Conservation (phyloP, 345 rosid genomes). For the Euphorbia lathyris region DNA sequence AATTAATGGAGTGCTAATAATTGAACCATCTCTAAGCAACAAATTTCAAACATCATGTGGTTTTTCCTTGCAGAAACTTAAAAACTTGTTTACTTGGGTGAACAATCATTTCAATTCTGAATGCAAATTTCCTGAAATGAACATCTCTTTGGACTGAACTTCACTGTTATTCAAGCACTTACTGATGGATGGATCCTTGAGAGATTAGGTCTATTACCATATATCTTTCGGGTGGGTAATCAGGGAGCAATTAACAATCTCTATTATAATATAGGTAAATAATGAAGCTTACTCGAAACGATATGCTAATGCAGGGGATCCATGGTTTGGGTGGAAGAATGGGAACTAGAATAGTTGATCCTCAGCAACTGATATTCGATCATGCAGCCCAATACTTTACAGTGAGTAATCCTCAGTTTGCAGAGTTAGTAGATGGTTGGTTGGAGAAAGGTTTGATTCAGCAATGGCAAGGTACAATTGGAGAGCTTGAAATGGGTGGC, state of each 20-base stretch:
- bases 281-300: slow-evolving; percentile 6
- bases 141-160: neutral
- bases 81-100: neutral
- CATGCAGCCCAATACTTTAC: slow-evolving; percentile 95
- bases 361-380: slow-evolving; percentile 63
- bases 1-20: too few relatives aligned
- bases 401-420: slow-evolving; percentile 61
- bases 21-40: too few relatives aligned
- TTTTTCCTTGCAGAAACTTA: neutral
- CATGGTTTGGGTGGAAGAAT: slow-evolving; percentile 97
- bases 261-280: neutral
- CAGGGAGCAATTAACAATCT: neutral
- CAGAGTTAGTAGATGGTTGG: slow-evolving; percentile 64
- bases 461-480: slow-evolving; percentile 66
- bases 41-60: neutral
- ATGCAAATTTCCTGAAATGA: slow-evolving; percentile 4
- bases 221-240: neutral
- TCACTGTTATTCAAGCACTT: neutral
- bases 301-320: slow-evolving; percentile 45
- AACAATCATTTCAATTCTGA: neutral
- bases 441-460: slow-evolving; percentile 65
- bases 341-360: slow-evolving; percentile 75
- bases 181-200: neutral
- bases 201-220: neutral
- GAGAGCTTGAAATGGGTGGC: slow-evolving; percentile 78